Base-by-base conservation (phyloP, 164 flowering plant species). In the Houttuynia cordata region DNA sequence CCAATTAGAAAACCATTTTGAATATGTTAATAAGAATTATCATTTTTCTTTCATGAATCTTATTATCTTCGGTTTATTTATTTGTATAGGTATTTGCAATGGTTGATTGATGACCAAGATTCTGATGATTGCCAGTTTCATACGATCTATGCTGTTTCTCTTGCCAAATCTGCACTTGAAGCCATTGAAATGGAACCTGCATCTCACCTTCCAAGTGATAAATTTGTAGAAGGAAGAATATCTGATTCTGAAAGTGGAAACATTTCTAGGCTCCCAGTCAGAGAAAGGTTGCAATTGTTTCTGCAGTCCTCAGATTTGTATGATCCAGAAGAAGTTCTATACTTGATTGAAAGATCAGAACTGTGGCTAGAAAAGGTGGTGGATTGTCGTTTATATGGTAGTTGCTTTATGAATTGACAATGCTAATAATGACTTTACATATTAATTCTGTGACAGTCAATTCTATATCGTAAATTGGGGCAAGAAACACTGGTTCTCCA, bases 31-130 rank as follows among this genome's bases (percentile, higher is more conserved):
- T n/a, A n/a, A n/a, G n/a, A n/a, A n/a, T n/a, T n/a, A n/a, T n/a
- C n/a, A n/a, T n/a, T n/a, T n/a, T n/a, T n/a, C n/a, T n/a, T n/a
- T n/a, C n/a, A 2, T 30, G 37, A 30, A 30, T 30, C 50, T 21
- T 21, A 22, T n/a, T 1, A 65, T 9, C 2, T 53, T 49, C 3
- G n/a, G 49, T 53, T 39, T 57, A 50, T 56, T 57, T 51, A 56
- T 42, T 51, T 54, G 19, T 70, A 58, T 69, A 89, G 97, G 66
- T 90, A 90, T 68, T 80, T 93, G 56, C 95, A 84, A 66, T 93
- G 99, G 97, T 78, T 90, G 79, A 93, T 93, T 77, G 97, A 90
- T 69, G 99, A 90, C 67, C 93, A 86, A 74, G 95, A 81, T 57
- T 85, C 82, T 42, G 73, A 71, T 66, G 95, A 90, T 66, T 58